Evolutionary conservation across 164 flowering plant genomes (phyloP).

Genomic region (Echeveria elegans): DNA sequence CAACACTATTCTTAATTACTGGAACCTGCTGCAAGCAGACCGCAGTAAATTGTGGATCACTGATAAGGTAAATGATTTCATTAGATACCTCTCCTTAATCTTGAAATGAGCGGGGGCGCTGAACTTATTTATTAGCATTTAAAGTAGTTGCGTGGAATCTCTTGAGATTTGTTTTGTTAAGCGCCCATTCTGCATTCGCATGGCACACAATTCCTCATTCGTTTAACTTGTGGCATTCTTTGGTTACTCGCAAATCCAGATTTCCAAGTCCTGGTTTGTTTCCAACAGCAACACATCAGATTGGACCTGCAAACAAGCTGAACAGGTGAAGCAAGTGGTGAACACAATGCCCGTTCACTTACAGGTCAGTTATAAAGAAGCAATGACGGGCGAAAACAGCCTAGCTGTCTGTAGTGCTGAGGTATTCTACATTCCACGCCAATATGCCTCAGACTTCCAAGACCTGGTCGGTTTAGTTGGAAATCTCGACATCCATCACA

Average conservation of each 20-base stretch:
- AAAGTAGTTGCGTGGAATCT: not conserved
- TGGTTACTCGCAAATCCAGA: slow-evolving; percentile 27
- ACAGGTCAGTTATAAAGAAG: slow-evolving; percentile 83
- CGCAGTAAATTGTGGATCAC: slow-evolving; percentile 85
- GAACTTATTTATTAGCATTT: not conserved
- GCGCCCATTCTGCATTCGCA: not conserved
- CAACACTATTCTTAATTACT: slow-evolving; percentile 88
- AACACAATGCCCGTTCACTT: slow-evolving; percentile 81
- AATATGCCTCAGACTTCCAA: slow-evolving; percentile 51
- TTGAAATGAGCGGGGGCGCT: not conserved
- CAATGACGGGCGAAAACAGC: slow-evolving; percentile 24
- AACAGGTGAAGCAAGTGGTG: slow-evolving; percentile 61
- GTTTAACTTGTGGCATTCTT: not conserved
- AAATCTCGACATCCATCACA: slow-evolving; percentile 68
- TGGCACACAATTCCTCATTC: not conserved
- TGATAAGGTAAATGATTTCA: slow-evolving; percentile 47
- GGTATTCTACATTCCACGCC: slow-evolving; percentile 75
- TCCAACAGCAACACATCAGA: slow-evolving; percentile 34
- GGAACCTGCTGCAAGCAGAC: slow-evolving; percentile 94
- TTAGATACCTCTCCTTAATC: not conserved
- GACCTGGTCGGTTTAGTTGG: slow-evolving; percentile 81
- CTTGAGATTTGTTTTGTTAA: not conserved
- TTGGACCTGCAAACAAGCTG: slow-evolving; percentile 73
- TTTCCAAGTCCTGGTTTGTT: slow-evolving; percentile 71
- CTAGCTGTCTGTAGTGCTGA: slow-evolving; percentile 70